Evolutionary conservation across 2,329 filamentous ascomycete genomes (phyloP), one percentile per base, ranked within the genome.

Genomic region (Cladosporium sp.): DNA sequence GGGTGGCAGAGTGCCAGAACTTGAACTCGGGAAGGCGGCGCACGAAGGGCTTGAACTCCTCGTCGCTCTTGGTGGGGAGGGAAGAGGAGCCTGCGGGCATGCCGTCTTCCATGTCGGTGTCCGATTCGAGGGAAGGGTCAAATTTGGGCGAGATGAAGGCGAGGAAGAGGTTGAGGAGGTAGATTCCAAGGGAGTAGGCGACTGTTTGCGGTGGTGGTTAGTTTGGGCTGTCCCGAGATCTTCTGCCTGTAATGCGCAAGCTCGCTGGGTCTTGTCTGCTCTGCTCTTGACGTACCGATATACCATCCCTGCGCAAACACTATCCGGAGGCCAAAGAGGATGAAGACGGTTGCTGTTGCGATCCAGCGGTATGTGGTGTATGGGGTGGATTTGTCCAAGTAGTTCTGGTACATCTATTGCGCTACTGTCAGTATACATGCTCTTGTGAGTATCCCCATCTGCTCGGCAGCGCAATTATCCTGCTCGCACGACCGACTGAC

Each of bases 91-190:
- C 74, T 18, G 92, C 86, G 26, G 76, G 72, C 25, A 73, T 76
- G 67, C 95, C 95, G 73, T 97, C 94, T 80, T 99, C 95, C 86
- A 98, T 94, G 70, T 96, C 93, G 77, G 93, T 95, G 79, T 99
- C 95, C 77, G 93, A 84, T 77, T 97, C 94, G 76, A 95, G 92
- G 70, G 93, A 96, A 64, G 95, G 95, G 82, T 99, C 95, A 84
- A 99, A 98, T 84, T 99, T 99, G 73, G 95, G 95, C 76, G 94
- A 92, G 64, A 99, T 86, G 84, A 99, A 99, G 73, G 95, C 95
- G 77, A 99, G 92, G 86, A 99, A 99, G 67, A 99, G 89, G 82
- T 99, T 99, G 68, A 99, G 89, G 57, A 99, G 91, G 84, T 99
- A 99, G 81, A 99, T 99, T 72, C 94, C 95, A 64, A 99, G 89